phyloP scores from a whole-genome alignment of 2,329 filamentous ascomycete genomes.

The Arthrobotrys sphaeroides region DNA sequence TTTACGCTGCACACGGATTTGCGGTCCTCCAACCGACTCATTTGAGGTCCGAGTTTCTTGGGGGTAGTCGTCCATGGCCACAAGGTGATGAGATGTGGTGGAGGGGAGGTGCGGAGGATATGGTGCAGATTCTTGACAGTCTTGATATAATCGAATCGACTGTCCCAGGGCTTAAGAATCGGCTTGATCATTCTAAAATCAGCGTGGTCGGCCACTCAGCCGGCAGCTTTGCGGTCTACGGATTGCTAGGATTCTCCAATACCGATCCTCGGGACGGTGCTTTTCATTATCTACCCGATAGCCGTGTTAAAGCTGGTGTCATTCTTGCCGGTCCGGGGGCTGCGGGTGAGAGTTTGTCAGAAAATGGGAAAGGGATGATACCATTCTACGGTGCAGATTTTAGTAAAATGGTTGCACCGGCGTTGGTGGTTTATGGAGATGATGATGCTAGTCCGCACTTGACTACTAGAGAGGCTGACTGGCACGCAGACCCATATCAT shows the following conservation, averaged over 20 bases:
- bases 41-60: conserved; percentile 60
- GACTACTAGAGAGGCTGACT: conserved; percentile 60
- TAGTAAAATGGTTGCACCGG: conserved; percentile 59
- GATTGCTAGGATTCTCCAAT: conserved; percentile 61
- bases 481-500: conserved; percentile 62
- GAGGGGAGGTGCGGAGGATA: conserved; percentile 60
- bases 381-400: conserved; percentile 61
- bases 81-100: conserved; percentile 58
- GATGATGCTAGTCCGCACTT: conserved; percentile 60
- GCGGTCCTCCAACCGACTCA: conserved; percentile 64
- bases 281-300: conserved; percentile 56
- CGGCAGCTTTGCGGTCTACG: conserved; percentile 60
- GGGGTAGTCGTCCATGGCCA: conserved; percentile 50
- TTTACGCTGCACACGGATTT: conserved; percentile 63
- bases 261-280: conserved; percentile 59
- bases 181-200: conserved; percentile 60
- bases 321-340: conserved; percentile 60
- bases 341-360: conserved; percentile 59
- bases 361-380: conserved; percentile 57
- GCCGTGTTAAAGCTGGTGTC: conserved; percentile 62
- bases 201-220: conserved; percentile 63
- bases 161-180: conserved; percentile 60
- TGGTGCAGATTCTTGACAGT: conserved; percentile 61
- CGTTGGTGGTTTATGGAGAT: conserved; percentile 62
- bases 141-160: conserved; percentile 61